phyloP scores from a whole-genome alignment of 1,284 basidiomycete genomes.

The Marasmius tenuissimus region DNA sequence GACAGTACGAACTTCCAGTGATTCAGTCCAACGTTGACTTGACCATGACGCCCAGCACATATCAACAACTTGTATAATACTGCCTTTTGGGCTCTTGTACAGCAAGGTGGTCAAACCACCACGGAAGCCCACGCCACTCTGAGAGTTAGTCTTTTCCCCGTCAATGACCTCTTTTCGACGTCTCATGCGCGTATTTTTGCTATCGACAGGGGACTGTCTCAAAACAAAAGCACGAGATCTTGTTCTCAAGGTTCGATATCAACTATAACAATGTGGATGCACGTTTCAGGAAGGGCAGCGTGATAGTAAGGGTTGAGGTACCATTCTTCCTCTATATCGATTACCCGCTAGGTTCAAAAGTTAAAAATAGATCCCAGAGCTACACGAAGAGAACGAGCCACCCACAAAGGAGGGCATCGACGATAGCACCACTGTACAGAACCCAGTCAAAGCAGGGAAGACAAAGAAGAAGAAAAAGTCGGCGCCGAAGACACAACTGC shows the following conservation, averaged over 20 bases:
- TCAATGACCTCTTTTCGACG: neutral
- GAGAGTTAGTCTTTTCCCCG: constrained; percentile 41
- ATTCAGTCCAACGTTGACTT: constrained; percentile 4
- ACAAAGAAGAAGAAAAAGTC: constrained; percentile 28
- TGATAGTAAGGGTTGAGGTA: constrained; percentile 69
- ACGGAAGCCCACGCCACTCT: constrained; percentile 83
- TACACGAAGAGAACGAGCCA: neutral
- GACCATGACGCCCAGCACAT: constrained; percentile 64
- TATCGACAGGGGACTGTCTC: constrained; percentile 77
- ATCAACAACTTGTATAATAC: constrained; percentile 99
- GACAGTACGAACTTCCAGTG: constrained; percentile 69
- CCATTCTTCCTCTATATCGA: neutral
- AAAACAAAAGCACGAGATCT: constrained; percentile 88
- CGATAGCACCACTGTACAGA: neutral
- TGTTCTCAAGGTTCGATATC: constrained; percentile 79
- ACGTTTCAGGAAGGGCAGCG: constrained; percentile 85
- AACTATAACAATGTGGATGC: constrained; percentile 85
- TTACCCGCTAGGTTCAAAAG: constrained; percentile 2
- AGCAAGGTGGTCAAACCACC: constrained; percentile 74
- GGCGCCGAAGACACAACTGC: constrained; percentile 41
- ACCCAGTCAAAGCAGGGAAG: constrained; percentile 11
- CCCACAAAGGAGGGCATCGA: neutral
- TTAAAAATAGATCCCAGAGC: constrained; percentile 9
- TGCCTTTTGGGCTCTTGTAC: constrained; percentile 91
- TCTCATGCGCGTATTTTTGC: constrained; percentile 2